Evolutionary conservation across 2,329 filamentous ascomycete genomes (phyloP), one percentile per base, ranked within the genome.

Genomic region (Aureobasidium sp.): DNA sequence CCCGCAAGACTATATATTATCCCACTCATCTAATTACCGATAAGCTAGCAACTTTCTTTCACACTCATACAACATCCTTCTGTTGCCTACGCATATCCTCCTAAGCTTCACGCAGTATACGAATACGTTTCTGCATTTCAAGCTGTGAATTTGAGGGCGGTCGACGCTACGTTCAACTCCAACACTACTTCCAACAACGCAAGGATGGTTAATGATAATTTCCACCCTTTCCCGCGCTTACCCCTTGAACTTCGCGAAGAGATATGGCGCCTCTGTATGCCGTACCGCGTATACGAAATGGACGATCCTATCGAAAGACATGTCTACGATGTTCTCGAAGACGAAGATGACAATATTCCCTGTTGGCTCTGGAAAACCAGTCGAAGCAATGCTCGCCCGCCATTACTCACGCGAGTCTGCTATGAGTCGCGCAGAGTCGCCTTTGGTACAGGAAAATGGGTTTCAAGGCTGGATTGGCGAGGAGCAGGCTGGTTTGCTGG

Each of bases 261-360:
- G 30, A 65, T 64, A 34, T 65, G 64, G 64, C 45, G 57, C 36
- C 34, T 47, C 60, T 65, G 63, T 42, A 55, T 65, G 11, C 64
- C 64, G 25, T 36, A 64, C 57, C 55, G 64, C 34, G 60, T 63
- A 13, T 29, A 48, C 32, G 48, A 65, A 53, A 11, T 65, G 34
- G 61, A 65, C 54, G 14, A 30, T 10, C 42, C 55, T 32, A n/a
- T 47, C 14, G 25, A n/a, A 8, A 25, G 42, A 7, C 11, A 59
- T 13, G 41, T 61, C 29, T 61, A 49, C n/a, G 44, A 41, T 3
- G 32, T 16, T 10, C 11, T 14, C 47, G 42, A 49, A 44, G 6
- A 0, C 9, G 36, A 49, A 27, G 27, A 55, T n/a, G 59, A 49
- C 32, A 34, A 32, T 21, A 25, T 27, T 27, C 51, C 60, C 49